Evolutionary conservation across 2,329 filamentous ascomycete genomes (phyloP).

Genomic region (Arthrobotrys pseudoclavata): DNA sequence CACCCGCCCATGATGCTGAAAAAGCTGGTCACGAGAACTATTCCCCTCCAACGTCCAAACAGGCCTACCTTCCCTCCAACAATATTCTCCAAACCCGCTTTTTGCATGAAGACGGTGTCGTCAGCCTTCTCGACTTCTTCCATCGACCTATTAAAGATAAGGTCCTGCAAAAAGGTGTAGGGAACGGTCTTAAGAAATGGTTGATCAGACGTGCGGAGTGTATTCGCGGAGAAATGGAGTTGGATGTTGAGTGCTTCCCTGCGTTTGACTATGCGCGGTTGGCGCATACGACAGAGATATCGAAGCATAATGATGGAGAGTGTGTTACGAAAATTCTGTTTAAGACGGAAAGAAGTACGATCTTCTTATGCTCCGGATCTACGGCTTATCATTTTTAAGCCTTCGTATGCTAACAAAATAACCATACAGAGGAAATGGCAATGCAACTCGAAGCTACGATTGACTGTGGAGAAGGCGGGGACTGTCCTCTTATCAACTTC

Average conservation of each 20-base stretch:
- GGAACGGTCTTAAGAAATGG: constrained; percentile 76
- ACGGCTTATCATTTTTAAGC: neutral
- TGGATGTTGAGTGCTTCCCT: constrained; percentile 79
- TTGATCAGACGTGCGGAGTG: constrained; percentile 80
- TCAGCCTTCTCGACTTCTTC: constrained; percentile 81
- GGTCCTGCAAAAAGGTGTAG: constrained; percentile 69
- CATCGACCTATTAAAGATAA: constrained; percentile 75
- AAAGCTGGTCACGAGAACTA: constrained; percentile 63
- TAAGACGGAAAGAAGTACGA: constrained; percentile 51
- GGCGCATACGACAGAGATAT: constrained; percentile 73
- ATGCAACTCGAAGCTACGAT: constrained; percentile 78
- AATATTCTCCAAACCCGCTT: constrained; percentile 84
- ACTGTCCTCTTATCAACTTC: constrained; percentile 72
- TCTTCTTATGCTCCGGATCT: neutral
- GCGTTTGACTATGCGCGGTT: constrained; percentile 79
- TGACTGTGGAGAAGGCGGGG: constrained; percentile 71
- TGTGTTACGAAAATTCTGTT: constrained; percentile 53
- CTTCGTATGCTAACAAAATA: constrained; percentile 10
- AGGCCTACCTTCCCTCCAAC: constrained; percentile 81
- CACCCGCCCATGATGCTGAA: constrained; percentile 46
- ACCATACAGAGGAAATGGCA: constrained; percentile 67
- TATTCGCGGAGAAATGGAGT: constrained; percentile 75
- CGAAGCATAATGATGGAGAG: constrained; percentile 65
- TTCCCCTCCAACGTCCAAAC: constrained; percentile 77
- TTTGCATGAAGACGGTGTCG: constrained; percentile 80